Percentiles rank a stretch among this genome's conserved stretches.
phyloP scores from a whole-genome alignment of 2,329 filamentous ascomycete genomes.

The Aspergillus quadricinctus region DNA sequence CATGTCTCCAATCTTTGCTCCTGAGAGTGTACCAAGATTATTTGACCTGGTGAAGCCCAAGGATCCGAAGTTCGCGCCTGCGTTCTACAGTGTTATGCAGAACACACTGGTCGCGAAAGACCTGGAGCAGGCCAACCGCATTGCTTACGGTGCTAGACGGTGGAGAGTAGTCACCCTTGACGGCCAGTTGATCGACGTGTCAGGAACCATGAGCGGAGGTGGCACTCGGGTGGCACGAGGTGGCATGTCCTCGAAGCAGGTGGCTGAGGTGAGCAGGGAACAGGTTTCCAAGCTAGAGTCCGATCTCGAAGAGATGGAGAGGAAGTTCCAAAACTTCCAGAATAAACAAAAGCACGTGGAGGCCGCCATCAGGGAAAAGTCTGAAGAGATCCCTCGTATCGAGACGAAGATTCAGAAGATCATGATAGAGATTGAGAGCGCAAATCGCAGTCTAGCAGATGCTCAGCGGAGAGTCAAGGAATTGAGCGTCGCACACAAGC shows the following conservation, averaged over 20 bases:
- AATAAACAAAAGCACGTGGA: constrained; percentile 80
- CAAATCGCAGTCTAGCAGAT: constrained; percentile 77
- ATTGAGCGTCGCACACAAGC: constrained; percentile 72
- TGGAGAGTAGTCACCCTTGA: constrained; percentile 97
- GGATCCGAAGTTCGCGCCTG: constrained; percentile 78
- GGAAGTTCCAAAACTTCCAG: constrained; percentile 78
- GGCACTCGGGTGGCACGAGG: constrained; percentile 86
- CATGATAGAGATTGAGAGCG: constrained; percentile 79
- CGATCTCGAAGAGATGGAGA: constrained; percentile 80
- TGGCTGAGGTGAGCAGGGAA: constrained; percentile 81
- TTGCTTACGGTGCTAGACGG: constrained; percentile 86
- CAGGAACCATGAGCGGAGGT: constrained; percentile 97
- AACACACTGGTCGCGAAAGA: constrained; percentile 92
- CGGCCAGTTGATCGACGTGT: constrained; percentile 94
- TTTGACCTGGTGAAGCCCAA: constrained; percentile 92
- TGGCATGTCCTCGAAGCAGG: constrained; percentile 93
- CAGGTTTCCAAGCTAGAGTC: constrained; percentile 82
- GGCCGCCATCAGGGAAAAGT: constrained; percentile 64
- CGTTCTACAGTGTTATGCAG: constrained; percentile 92
- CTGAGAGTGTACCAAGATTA: constrained; percentile 84
- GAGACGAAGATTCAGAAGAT: constrained; percentile 93
- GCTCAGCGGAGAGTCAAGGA: constrained; percentile 82
- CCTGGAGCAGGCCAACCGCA: constrained; percentile 91
- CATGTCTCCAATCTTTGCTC: constrained; percentile 75
- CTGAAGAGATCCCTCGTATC: constrained; percentile 73